A percentile compares a stretch with the other conserved stretches of the same genome.
Conservation (phyloP, 2,329 filamentous ascomycete species). For the Didymella lethalis region DNA sequence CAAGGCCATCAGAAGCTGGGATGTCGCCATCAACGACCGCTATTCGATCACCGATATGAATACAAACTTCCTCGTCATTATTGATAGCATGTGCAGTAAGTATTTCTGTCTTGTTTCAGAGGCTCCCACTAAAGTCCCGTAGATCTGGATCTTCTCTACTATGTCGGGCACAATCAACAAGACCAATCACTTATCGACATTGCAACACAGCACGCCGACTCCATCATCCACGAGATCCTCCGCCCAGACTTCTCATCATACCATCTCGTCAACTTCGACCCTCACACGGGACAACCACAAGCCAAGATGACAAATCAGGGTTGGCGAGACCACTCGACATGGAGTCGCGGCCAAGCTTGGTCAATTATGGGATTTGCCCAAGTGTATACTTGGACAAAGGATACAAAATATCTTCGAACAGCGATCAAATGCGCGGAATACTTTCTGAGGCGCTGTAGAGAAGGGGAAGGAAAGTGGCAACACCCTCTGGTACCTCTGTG, state of each 20-base stretch:
- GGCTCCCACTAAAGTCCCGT: not conserved
- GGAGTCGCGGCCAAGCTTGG: constrained; percentile 61
- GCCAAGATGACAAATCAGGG: constrained; percentile 60
- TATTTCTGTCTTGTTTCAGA: not conserved
- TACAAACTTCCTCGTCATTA: constrained; percentile 53
- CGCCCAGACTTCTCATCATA: constrained; percentile 48
- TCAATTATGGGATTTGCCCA: constrained; percentile 59
- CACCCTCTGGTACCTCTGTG: constrained; percentile 54
- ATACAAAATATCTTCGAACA: constrained; percentile 54
- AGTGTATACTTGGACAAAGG: constrained; percentile 58
- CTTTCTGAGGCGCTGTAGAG: constrained; percentile 54
- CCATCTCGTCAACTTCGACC: constrained; percentile 59
- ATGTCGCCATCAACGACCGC: constrained; percentile 51
- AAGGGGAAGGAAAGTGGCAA: constrained; percentile 41
- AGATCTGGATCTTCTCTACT: constrained; percentile 53
- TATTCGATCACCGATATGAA: constrained; percentile 49
- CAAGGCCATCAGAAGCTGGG: constrained; percentile 60
- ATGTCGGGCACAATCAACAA: constrained; percentile 42
- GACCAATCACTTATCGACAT: constrained; percentile 45
- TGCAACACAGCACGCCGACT: constrained; percentile 51
- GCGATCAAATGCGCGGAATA: constrained; percentile 57
- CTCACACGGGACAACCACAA: constrained; percentile 54
- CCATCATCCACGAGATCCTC: constrained; percentile 48
- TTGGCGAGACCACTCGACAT: constrained; percentile 54
- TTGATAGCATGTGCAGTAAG: constrained; percentile 54